These are phyloP conservation scores for Lipomyces sp. DNA, from an alignment of 805 yeast genomes.

Conservation along the genomic window DNA sequence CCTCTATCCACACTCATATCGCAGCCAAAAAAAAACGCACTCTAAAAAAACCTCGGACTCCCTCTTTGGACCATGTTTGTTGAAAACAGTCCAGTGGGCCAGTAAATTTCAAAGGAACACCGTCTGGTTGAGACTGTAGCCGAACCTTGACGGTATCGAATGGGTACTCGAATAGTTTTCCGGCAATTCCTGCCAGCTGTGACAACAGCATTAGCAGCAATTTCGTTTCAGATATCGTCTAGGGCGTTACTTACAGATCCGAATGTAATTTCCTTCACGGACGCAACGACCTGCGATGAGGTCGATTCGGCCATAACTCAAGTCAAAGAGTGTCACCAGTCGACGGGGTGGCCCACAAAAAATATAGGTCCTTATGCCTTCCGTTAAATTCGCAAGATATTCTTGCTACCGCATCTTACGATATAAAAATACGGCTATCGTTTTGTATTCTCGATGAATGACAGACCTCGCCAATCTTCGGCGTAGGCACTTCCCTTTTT, in stretches of 20 bases:
- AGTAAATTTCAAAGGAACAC: conserved; percentile 45
- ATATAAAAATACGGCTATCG: no score
- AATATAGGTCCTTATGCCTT: no score
- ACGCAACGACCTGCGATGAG: conserved; percentile 1
- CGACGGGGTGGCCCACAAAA: no score
- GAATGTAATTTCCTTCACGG: conserved; percentile 14
- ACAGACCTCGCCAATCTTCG: no score
- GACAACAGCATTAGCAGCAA: not conserved
- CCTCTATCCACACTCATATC: no score
- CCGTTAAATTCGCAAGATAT: no score
- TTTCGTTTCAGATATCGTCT: no score
- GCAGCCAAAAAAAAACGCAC: conserved; percentile 33
- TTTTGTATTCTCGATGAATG: no score
- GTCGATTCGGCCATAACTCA: no score
- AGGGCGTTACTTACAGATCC: conserved; percentile 16
- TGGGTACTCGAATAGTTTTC: conserved; percentile 84
- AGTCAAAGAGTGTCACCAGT: no score
- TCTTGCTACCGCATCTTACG: no score
- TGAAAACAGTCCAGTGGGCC: conserved; percentile 66
- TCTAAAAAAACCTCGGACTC: conserved; percentile 72
- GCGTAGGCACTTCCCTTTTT: no score
- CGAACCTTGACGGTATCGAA: conserved; percentile 91
- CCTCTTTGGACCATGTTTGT: conserved; percentile 64
- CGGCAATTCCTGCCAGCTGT: conserved; percentile 67
- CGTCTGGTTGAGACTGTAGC: conserved; percentile 68